Percentiles rank a stretch among this genome's conserved stretches.
Conservation (phyloP, 257 asterid genomes). For the Dorcoceras hygrometricum region DNA sequence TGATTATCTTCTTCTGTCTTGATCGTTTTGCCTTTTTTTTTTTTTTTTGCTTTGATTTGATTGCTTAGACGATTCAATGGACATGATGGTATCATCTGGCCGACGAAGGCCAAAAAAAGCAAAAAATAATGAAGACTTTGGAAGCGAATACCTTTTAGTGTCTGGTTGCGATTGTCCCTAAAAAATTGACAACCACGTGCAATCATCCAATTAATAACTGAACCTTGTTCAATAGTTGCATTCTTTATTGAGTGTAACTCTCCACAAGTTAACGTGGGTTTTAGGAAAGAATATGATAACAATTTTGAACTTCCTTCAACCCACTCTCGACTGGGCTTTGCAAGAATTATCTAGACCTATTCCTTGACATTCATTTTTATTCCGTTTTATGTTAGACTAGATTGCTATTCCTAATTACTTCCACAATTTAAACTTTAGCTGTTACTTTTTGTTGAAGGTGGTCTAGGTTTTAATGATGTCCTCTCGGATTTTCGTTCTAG, state of each 20-base stretch:
- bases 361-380: not conserved
- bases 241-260: not conserved
- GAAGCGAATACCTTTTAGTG: not conserved
- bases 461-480: constrained; percentile 16
- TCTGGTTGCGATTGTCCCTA: too few species aligned
- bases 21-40: not conserved
- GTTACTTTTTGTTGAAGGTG: not conserved
- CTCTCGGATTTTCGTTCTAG: constrained; percentile 34
- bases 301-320: not conserved
- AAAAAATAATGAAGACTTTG: too few species aligned
- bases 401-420: not conserved
- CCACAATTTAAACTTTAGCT: not conserved
- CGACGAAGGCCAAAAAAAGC: too few species aligned
- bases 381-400: not conserved
- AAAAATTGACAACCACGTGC: too few species aligned
- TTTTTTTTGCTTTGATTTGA: too few species aligned
- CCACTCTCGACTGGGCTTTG: not conserved
- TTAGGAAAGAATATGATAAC: not conserved
- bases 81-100: not conserved
- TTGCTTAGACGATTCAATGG: not conserved
- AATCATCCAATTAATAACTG: too few species aligned
- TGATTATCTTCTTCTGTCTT: not conserved
- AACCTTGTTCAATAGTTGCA: not conserved
- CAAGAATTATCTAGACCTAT: not conserved
- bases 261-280: not conserved